Conservation (phyloP, 129 eudicot genomes). For the Arctium lappa region DNA sequence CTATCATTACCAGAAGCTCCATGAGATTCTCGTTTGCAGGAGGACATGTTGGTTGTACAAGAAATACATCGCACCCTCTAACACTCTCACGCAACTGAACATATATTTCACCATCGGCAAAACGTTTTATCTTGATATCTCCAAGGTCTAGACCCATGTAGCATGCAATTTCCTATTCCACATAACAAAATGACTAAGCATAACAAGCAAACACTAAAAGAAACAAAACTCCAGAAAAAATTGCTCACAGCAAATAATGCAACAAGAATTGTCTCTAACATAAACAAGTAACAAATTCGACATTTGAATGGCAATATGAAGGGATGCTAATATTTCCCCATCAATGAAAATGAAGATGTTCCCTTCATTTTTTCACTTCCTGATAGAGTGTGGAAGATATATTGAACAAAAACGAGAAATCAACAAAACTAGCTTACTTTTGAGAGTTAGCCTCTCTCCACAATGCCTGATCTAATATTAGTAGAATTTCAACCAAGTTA, state of each 20-base stretch:
- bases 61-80: constrained; percentile 95
- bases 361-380: background rate
- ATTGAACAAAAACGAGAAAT: too few species aligned
- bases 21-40: constrained; percentile 97
- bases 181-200: background rate
- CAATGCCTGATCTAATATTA: background rate
- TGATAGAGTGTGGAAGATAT: too few species aligned
- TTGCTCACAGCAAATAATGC: background rate
- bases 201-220: background rate
- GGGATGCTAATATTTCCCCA: background rate
- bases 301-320: background rate
- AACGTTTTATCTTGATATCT: constrained; percentile 80
- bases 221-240: background rate
- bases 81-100: constrained; percentile 97
- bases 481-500: too few species aligned
- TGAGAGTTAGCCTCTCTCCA: background rate
- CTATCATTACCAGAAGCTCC: constrained; percentile 98
- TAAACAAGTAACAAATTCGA: background rate
- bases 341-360: background rate
- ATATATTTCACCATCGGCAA: constrained; percentile 99
- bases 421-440: background rate
- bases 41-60: constrained; percentile 93
- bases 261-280: background rate
- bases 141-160: constrained; percentile 98
- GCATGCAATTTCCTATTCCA: constrained; percentile 81